phyloP scores from a whole-genome alignment of 495 filamentous ascomycete species.

The Lophiostoma macrostomum region DNA sequence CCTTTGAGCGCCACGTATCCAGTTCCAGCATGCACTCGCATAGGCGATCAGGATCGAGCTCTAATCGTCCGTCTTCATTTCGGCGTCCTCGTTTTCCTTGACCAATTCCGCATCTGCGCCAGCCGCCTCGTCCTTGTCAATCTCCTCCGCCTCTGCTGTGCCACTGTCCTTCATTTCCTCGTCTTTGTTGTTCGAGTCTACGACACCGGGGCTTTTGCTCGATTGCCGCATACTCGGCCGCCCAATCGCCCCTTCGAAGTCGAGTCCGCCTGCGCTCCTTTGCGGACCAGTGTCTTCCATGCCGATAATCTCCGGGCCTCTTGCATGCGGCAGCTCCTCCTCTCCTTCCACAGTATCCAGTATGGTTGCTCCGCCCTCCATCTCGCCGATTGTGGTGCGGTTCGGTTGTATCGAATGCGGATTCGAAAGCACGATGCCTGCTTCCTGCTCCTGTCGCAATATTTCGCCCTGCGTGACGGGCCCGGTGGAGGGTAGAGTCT shows the following conservation, averaged over 20 bases:
- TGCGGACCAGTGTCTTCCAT: constrained; percentile 86
- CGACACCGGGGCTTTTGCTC: constrained; percentile 16
- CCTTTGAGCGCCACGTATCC: too few relatives aligned
- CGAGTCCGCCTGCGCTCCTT: constrained; percentile 34
- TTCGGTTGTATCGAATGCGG: constrained; percentile 37
- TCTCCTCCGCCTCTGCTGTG: background rate
- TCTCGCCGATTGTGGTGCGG: constrained; percentile 32
- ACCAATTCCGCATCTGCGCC: constrained; percentile 3
- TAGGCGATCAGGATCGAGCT: background rate
- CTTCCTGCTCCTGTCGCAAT: constrained; percentile 73
- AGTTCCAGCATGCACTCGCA: too few relatives aligned
- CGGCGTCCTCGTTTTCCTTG: constrained; percentile 10
- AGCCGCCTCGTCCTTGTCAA: background rate
- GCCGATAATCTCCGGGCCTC: constrained; percentile 77
- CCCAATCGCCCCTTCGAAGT: constrained; percentile 45
- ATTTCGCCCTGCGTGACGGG: constrained; percentile 74
- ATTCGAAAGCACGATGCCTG: constrained; percentile 59
- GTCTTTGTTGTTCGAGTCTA: background rate
- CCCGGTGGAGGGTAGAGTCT: constrained; percentile 43
- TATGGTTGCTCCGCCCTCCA: constrained; percentile 35
- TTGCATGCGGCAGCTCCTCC: constrained; percentile 72
- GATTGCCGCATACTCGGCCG: constrained; percentile 17
- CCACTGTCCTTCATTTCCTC: constrained; percentile 4
- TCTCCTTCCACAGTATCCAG: constrained; percentile 45
- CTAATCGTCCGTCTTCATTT: constrained; percentile 15